A percentile compares a stretch with the other conserved stretches of the same genome.
These are phyloP conservation scores for Protoeuglena noctilucae DNA, from an alignment of 139 green algal species.

Conservation along the genomic window DNA sequence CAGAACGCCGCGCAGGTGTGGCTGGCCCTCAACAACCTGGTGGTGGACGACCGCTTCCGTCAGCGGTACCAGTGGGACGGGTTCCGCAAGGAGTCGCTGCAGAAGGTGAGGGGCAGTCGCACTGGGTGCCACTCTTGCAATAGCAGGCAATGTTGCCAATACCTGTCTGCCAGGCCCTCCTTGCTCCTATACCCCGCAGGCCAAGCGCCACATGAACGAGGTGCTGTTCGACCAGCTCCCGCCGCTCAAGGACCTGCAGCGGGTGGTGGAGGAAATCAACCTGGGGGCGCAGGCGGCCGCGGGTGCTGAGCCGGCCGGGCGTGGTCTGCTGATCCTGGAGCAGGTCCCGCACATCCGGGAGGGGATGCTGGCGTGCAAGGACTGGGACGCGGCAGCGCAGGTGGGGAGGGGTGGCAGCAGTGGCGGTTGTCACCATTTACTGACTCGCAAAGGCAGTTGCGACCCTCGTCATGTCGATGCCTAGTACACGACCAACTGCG, in stretches of 20 bases:
- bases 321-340: conserved; percentile 43
- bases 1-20: conserved; percentile 64
- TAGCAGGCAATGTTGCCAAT: no score
- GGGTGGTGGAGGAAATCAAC: conserved; percentile 53
- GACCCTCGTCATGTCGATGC: background rate
- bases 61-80: conserved; percentile 50
- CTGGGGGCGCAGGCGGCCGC: conserved; percentile 20
- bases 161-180: no score
- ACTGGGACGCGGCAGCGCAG: conserved; percentile 33
- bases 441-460: conserved; percentile 19
- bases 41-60: conserved; percentile 46
- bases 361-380: conserved; percentile 19
- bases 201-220: conserved; percentile 66
- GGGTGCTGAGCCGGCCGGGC: conserved; percentile 3
- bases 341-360: conserved; percentile 39
- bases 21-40: conserved; percentile 66
- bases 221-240: conserved; percentile 64
- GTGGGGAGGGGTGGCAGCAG: conserved; percentile 11
- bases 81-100: conserved; percentile 40
- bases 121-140: no score
- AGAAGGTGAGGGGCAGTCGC: conserved; percentile 35
- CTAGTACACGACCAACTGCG: background rate
- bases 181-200: no score
- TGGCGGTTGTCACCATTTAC: no score
- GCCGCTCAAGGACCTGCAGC: conserved; percentile 49